Base-by-base conservation (phyloP, 176 grass and related monocot genomes). In the Juncus inflexus region DNA sequence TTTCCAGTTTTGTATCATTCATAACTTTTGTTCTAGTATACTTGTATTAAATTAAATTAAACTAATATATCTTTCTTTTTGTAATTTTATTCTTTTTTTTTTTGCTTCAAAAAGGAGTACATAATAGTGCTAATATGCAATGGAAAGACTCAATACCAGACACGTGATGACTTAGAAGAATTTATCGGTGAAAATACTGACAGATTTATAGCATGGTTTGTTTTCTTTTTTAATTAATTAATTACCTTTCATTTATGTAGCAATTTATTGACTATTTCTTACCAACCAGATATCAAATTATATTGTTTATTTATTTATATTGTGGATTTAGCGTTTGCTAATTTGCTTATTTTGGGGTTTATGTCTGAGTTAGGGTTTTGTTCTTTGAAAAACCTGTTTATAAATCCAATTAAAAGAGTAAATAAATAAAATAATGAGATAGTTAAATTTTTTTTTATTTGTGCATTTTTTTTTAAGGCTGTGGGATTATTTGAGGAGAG, bases 71-170 rank as follows among this genome's bases (percentile, higher is more conserved):
- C 19, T 28, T 28, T 28, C 19, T 28, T 28, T 28, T 28, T 28
- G 80, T 58, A 83, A 78, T 35, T 55, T 55, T 52, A 40, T 56
- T 42, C 43, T 63, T 81, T 76, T 65, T 78, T 37, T 40, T 51
- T 40, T 65, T 69, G 49, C 12, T 67, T 61, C 54, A 74, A 80
- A 28, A 77, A 95, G 86, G 91, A 90, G 58, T 95, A 95, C 55
- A 82, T 95, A 65, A 65, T 84, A 59, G 66, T 95, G 83, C 79
- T 95, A 67, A 70, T 95, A 69, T 95, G 86, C 63, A 95, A 90
- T 74, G 86, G 86, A 57, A 95, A 95, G 58, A 72, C 86, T 74
- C 91, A 95, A 38, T 86, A 85, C 79, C 86, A 95, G 81, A 83
- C 91, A 9, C 78, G 78, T 56, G 81, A 95, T 77, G 87, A 84